Conservation (phyloP, 2,329 filamentous ascomycete species). For the Calonectria crousiana region DNA sequence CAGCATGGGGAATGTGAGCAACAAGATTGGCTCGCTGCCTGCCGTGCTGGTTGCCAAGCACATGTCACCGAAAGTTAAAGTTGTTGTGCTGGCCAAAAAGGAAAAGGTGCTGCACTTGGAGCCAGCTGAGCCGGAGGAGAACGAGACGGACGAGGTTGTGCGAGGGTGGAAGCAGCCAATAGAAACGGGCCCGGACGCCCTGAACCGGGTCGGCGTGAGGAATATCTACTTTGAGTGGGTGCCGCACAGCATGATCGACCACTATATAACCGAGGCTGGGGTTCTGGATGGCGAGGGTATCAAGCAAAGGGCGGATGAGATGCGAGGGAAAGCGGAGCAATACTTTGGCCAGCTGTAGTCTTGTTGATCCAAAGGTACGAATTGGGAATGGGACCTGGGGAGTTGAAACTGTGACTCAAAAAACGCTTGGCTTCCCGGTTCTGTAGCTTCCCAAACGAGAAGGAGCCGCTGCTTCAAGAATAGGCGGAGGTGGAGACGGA, state of each 20-base stretch:
- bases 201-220: constrained; percentile 49
- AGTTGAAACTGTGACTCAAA: constrained; percentile 5
- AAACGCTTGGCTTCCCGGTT: background rate
- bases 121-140: constrained; percentile 59
- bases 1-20: constrained; percentile 69
- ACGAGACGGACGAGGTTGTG: constrained; percentile 64
- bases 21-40: constrained; percentile 75
- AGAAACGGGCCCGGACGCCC: background rate
- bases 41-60: constrained; percentile 67
- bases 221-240: constrained; percentile 75
- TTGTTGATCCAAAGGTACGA: background rate
- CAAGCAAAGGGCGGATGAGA: constrained; percentile 50
- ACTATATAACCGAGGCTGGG: constrained; percentile 68
- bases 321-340: constrained; percentile 51
- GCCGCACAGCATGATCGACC: constrained; percentile 61
- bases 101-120: constrained; percentile 69
- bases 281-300: constrained; percentile 56
- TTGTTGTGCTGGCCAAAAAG: constrained; percentile 69
- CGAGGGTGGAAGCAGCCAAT: constrained; percentile 56
- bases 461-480: constrained; percentile 10
- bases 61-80: constrained; percentile 57
- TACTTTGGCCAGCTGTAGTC: constrained; percentile 56
- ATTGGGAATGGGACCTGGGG: background rate
- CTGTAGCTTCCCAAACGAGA: background rate
- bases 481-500: background rate